Percentiles rank a stretch among this genome's conserved stretches.
Evolutionary conservation across 768 basidiomycete species (phyloP).

Genomic region (Auriscalpium orientale): DNA sequence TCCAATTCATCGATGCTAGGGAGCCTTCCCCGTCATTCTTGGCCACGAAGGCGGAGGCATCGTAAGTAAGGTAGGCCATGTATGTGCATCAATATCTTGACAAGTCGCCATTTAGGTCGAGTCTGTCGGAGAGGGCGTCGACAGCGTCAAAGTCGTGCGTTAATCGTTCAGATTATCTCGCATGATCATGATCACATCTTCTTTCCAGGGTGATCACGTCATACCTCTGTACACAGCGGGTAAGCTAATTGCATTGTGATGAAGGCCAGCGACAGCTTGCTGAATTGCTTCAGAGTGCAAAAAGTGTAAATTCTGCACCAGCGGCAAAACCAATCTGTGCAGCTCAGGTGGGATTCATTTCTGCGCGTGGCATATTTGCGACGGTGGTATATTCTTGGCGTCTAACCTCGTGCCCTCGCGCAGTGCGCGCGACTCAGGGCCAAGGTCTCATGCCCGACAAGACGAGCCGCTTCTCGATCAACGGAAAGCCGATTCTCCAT

Average conservation of each 20-base stretch:
- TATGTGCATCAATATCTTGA: neutral
- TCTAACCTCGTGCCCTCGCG: neutral
- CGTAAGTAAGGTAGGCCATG: constrained; percentile 37
- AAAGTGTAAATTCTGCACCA: constrained; percentile 98
- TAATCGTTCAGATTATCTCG: neutral
- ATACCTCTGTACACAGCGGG: constrained; percentile 95
- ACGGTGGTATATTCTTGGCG: too few relatives aligned
- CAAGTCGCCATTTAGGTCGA: constrained; percentile 57
- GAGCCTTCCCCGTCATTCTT: constrained; percentile 86
- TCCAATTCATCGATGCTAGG: constrained; percentile 33
- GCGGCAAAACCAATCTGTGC: constrained; percentile 98
- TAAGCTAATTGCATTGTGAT: constrained; percentile 17
- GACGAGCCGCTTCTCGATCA: constrained; percentile 80
- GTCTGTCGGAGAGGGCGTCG: constrained; percentile 96
- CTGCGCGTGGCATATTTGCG: too few relatives aligned
- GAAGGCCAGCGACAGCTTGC: too few relatives aligned
- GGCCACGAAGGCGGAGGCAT: constrained; percentile 94
- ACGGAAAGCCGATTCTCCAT: constrained; percentile 81
- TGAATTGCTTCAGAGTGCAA: constrained; percentile 52
- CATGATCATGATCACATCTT: neutral
- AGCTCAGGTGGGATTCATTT: constrained; percentile 55
- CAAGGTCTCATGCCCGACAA: constrained; percentile 93
- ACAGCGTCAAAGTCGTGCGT: constrained; percentile 52
- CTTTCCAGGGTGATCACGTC: constrained; percentile 80
- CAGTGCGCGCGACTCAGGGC: constrained; percentile 90